Base-by-base conservation (phyloP, 208 protist species). In the Blechomonas ayalai region DNA sequence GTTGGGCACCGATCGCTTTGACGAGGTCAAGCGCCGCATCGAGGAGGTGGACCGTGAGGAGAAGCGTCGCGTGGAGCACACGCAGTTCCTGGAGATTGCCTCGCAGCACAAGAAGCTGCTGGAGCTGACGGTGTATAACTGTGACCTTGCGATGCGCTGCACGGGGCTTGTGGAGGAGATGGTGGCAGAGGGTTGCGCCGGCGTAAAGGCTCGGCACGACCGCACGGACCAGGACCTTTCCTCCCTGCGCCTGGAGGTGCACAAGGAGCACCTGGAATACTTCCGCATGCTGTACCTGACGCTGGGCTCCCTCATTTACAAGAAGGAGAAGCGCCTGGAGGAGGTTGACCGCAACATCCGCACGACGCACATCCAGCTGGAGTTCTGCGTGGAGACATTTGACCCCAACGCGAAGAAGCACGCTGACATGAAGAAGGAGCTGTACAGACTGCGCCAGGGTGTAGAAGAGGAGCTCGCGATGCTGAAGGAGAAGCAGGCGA, bases 361-460 rank as follows among this genome's bases (percentile, higher is more conserved):
- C 38, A 73, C 59, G 13, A 73, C 77, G 28, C 77, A 86, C 58
- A 79, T 82, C 44, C 77, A 86, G 50, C 52, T 86, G 46, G 77
- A 86, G 69, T 85, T 85, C 69, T 81, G 76, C 51, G 72, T 82
- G 39, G 72, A 85, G 65, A 85, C 76, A 15, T 85, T 85, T 50
- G 76, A 85, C 62, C 76, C 76, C 47, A 82, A 74, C 54, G 77
- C 77, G 41, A 82, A 82, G 61, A 74, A 73, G 59, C 72, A 79
- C 46, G 64, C 71, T 7, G 77, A 85, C 59, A 79, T 72, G 64
- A 85, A 85, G 66, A 73, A 73, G 59, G 66, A 73, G 40, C 47
- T 73, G 29, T 73, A 73, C 59, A 73, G 64, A 28, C 59, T 73
- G 59, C 52, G 66, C 8, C 52, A 63, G 46, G 37, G 49, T 31